phyloP scores from a whole-genome alignment of 169 alveolate species.

The Plasmodium cynomolgi region DNA sequence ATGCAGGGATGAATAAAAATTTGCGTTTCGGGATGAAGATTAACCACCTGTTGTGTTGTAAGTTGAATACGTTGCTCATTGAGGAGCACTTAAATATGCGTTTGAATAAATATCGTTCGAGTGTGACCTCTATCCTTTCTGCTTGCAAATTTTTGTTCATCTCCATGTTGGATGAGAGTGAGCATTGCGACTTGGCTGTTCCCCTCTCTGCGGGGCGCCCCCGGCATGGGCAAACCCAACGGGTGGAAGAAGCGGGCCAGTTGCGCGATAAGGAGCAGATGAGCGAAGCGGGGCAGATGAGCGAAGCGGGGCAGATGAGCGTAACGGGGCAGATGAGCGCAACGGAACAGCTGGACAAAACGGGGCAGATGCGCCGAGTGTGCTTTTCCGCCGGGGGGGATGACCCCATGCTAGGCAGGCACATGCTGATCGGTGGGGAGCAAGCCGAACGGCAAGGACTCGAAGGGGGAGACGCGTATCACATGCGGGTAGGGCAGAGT shows the following conservation, averaged over 20 bases:
- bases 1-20: slow-evolving; percentile 2
- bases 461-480: background rate
- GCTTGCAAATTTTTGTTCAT: slow-evolving; percentile 67
- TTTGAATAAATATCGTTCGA: background rate
- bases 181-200: background rate
- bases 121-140: background rate
- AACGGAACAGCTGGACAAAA: background rate
- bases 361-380: background rate
- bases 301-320: background rate
- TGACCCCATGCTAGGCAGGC: background rate
- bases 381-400: background rate
- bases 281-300: background rate
- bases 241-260: background rate
- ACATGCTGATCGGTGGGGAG: background rate
- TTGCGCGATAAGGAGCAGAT: background rate
- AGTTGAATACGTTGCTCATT: slow-evolving; percentile 1
- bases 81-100: slow-evolving; percentile 27
- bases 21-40: slow-evolving; percentile 37
- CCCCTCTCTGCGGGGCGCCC: background rate
- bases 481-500: background rate
- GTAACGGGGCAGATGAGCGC: background rate
- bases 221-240: background rate
- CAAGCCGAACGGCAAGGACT: background rate
- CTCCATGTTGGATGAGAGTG: slow-evolving; percentile 41
- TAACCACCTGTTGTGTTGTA: slow-evolving; percentile 16